phyloP scores from a whole-genome alignment of 2,329 filamentous ascomycete species.

The Arthrobotrys entomopaga region DNA sequence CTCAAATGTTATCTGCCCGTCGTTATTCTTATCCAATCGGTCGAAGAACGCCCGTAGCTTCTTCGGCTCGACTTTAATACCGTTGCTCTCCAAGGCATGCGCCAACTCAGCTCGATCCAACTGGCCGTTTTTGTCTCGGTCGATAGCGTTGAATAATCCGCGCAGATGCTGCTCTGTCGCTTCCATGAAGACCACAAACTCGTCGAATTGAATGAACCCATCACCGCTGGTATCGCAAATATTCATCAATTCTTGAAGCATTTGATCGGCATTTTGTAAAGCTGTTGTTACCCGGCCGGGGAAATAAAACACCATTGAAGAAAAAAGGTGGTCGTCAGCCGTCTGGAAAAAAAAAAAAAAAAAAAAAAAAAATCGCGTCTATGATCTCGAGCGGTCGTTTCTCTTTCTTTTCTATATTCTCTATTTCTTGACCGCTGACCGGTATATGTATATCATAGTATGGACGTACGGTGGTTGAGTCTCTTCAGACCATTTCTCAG shows the following conservation, averaged over 20 bases:
- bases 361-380: no score
- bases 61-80: slow-evolving; percentile 78
- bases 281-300: slow-evolving; percentile 63
- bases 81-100: slow-evolving; percentile 79
- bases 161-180: slow-evolving; percentile 85
- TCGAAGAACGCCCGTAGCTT: slow-evolving; percentile 86
- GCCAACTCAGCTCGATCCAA: slow-evolving; percentile 87
- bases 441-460: slow-evolving; percentile 29
- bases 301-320: slow-evolving; percentile 29
- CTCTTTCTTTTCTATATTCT: background rate
- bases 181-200: slow-evolving; percentile 89
- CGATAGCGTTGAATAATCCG: slow-evolving; percentile 84
- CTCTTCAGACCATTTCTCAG: slow-evolving; percentile 84
- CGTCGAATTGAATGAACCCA: slow-evolving; percentile 89
- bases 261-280: slow-evolving; percentile 88
- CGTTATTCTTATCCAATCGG: slow-evolving; percentile 87
- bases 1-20: slow-evolving; percentile 69
- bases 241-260: slow-evolving; percentile 82
- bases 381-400: slow-evolving; percentile 46
- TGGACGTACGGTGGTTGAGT: slow-evolving; percentile 85
- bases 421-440: slow-evolving; percentile 23
- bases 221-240: slow-evolving; percentile 88
- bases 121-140: slow-evolving; percentile 83
- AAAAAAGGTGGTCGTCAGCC: slow-evolving; percentile 39
- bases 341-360: no score